Evolutionary conservation across 805 yeast genomes (phyloP).

Genomic region (Wickerhamiella parazyma): DNA sequence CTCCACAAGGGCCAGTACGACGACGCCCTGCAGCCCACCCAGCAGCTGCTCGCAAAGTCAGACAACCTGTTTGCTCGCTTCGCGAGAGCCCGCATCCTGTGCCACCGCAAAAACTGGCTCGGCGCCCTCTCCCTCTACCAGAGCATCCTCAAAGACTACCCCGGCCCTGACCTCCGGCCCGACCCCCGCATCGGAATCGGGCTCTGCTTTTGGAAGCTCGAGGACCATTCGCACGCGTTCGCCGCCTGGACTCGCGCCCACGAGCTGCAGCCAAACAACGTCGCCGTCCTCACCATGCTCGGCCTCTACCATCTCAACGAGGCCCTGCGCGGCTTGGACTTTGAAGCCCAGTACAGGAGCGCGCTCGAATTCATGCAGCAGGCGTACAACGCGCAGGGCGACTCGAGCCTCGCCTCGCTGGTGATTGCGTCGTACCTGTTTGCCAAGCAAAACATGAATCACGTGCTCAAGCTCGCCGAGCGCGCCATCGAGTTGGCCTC

Average conservation of each 20-base stretch:
- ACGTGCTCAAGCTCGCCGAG: slow-evolving; percentile 43
- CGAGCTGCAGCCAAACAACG: slow-evolving; percentile 41
- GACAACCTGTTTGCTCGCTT: slow-evolving; percentile 63
- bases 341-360: slow-evolving; percentile 41
- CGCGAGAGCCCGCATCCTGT: slow-evolving; percentile 71
- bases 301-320: slow-evolving; percentile 56
- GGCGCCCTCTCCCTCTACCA: slow-evolving; percentile 74
- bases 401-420: slow-evolving; percentile 46
- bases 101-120: slow-evolving; percentile 56
- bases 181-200: slow-evolving; percentile 95
- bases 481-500: slow-evolving; percentile 33
- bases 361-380: slow-evolving; percentile 39
- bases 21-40: slow-evolving; percentile 57
- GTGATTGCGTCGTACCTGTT: slow-evolving; percentile 59
- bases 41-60: slow-evolving; percentile 39
- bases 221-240: slow-evolving; percentile 62
- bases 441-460: slow-evolving; percentile 46
- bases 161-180: slow-evolving; percentile 44
- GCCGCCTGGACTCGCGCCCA: slow-evolving; percentile 72
- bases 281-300: slow-evolving; percentile 50
- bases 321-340: slow-evolving; percentile 44
- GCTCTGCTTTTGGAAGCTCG: slow-evolving; percentile 79
- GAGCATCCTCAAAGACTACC: slow-evolving; percentile 62
- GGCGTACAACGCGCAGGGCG: slow-evolving; percentile 31
- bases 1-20: slow-evolving; percentile 50